Evolutionary conservation across 2,329 filamentous ascomycete species (phyloP).

Genomic region (Daldinia eschscholtzii): DNA sequence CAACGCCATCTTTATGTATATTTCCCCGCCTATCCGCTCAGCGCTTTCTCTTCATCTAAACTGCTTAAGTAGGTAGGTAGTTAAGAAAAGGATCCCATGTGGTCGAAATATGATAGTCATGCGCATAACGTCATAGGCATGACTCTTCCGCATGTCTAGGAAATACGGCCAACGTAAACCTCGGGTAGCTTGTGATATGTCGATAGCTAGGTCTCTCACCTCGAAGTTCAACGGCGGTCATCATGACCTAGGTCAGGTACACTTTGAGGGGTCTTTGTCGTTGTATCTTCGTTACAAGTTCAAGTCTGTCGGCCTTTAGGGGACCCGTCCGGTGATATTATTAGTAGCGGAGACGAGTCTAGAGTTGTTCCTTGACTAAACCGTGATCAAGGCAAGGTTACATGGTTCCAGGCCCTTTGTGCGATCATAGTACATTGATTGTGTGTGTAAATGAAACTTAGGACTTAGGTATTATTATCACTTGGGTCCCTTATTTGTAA

Average conservation of each 20-base stretch:
- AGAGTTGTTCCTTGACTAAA: neutral
- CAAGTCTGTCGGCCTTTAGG: neutral
- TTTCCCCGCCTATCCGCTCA: neutral
- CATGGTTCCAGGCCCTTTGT: slow-evolving; percentile 1
- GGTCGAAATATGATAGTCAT: slow-evolving; percentile 25
- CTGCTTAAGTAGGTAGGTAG: slow-evolving; percentile 7
- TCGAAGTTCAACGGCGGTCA: neutral
- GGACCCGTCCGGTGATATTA: slow-evolving; percentile 3
- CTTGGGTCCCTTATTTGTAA: neutral
- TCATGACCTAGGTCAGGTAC: slow-evolving; percentile 5
- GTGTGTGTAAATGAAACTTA: neutral
- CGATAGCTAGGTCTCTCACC: slow-evolving; percentile 2
- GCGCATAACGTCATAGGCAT: slow-evolving; percentile 18
- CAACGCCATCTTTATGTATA: slow-evolving; percentile 29
- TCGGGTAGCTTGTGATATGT: slow-evolving; percentile 21
- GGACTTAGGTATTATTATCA: neutral
- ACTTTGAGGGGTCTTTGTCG: neutral
- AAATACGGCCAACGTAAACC: slow-evolving; percentile 11
- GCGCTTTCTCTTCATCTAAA: neutral
- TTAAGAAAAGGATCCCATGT: slow-evolving; percentile 20
- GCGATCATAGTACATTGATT: neutral
- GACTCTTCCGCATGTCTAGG: slow-evolving; percentile 22
- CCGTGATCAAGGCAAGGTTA: slow-evolving; percentile 27
- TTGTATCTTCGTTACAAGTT: neutral
- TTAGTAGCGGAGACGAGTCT: slow-evolving; percentile 9